These are phyloP conservation scores for Protea cynaroides DNA, from an alignment of 164 flowering plant species.

Conservation along the genomic window DNA sequence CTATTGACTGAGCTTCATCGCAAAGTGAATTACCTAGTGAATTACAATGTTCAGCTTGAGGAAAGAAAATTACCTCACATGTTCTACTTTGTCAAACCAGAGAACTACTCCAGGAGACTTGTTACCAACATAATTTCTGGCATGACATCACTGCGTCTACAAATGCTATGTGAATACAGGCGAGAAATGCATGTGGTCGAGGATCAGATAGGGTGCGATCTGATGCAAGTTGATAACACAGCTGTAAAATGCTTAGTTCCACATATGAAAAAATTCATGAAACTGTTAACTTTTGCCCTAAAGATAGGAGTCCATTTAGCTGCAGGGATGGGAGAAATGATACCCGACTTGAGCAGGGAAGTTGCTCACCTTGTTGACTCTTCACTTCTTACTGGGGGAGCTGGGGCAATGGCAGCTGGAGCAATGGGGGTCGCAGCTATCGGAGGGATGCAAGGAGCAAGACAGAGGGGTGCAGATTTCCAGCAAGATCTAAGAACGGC, in stretches of 20 bases:
- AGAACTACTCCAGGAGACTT: conserved; percentile 66
- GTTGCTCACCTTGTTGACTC: conserved; percentile 63
- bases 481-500: conserved; percentile 63
- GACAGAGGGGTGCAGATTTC: conserved; percentile 24
- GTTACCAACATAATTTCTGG: conserved; percentile 77
- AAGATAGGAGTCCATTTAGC: conserved; percentile 89
- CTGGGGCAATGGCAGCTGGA: conserved; percentile 61
- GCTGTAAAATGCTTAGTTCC: conserved; percentile 71
- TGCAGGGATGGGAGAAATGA: conserved; percentile 89
- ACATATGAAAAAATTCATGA: conserved; percentile 87
- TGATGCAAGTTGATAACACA: conserved; percentile 76
- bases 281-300: conserved; percentile 72
- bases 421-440: conserved; percentile 44
- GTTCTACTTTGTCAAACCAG: conserved; percentile 85
- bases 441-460: conserved; percentile 20
- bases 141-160: conserved; percentile 79
- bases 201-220: conserved; percentile 85
- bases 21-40: conserved; percentile 70
- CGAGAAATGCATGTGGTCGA: conserved; percentile 90
- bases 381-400: conserved; percentile 50
- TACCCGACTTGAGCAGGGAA: conserved; percentile 85
- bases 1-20: conserved; percentile 68
- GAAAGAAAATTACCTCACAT: conserved; percentile 89
- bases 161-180: conserved; percentile 81
- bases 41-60: conserved; percentile 63